Conservation (phyloP, 352 stramenopile genomes). For the Phytophthora sansomeana region DNA sequence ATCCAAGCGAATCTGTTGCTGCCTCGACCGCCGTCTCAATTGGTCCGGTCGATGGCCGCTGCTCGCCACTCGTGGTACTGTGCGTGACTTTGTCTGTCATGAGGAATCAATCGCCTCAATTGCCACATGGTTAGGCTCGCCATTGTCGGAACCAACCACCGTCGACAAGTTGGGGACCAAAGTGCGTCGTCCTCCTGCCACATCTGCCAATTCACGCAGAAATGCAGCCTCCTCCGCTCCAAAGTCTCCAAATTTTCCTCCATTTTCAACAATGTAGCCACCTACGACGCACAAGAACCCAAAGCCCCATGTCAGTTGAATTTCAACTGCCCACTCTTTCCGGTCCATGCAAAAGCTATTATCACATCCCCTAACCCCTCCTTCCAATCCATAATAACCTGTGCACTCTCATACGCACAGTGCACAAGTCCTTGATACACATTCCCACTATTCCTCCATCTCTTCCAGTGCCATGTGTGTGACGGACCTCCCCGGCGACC, state of each 20-base stretch:
- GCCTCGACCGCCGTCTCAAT: background rate
- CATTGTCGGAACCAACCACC: constrained; percentile 5
- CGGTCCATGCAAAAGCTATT: too few relatives aligned
- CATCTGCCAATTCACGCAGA: constrained; percentile 14
- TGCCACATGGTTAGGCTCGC: constrained; percentile 12
- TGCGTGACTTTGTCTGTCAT: constrained; percentile 32
- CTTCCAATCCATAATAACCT: background rate
- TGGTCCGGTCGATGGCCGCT: constrained; percentile 3
- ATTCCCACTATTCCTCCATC: background rate
- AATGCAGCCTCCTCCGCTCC: constrained; percentile 1
- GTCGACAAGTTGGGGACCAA: too few relatives aligned
- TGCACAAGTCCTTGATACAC: constrained; percentile 22
- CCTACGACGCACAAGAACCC: background rate
- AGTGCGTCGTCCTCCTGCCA: background rate
- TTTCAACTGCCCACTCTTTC: background rate
- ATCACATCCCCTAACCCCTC: background rate
- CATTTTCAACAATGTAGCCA: background rate
- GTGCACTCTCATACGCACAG: constrained; percentile 30
- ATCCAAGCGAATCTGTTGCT: constrained; percentile 9
- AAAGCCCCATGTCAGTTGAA: background rate
- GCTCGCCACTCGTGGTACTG: background rate
- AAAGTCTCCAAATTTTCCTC: background rate
- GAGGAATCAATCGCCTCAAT: constrained; percentile 24
- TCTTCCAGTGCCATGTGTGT: constrained; percentile 26
- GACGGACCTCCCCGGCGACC: constrained; percentile 35